Evolutionary conservation across 23 red algal genomes (phyloP).

Genomic region (Gracilaria vermiculophylla): DNA sequence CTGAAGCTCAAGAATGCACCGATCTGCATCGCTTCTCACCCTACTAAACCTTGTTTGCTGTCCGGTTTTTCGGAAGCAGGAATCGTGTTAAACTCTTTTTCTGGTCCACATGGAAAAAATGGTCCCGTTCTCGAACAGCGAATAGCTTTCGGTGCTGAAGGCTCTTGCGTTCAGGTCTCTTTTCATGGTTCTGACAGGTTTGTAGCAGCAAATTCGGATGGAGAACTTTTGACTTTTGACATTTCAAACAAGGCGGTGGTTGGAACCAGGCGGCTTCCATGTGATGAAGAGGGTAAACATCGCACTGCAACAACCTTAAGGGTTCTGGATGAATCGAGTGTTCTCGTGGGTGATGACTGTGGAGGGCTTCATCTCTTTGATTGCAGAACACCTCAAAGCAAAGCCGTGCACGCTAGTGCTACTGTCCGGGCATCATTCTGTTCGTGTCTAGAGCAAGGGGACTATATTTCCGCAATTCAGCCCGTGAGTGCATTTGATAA

Average conservation of each 20-base stretch:
- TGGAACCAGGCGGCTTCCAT: not conserved
- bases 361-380: conserved; percentile 26
- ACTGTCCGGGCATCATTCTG: not conserved
- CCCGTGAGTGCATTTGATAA: not conserved
- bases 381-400: not conserved
- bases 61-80: not conserved
- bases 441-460: conserved; percentile 48
- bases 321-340: not conserved
- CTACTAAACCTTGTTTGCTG: not conserved
- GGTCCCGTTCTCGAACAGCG: not conserved
- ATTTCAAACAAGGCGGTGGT: not conserved
- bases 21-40: not conserved
- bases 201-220: not conserved
- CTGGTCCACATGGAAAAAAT: not conserved
- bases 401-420: not conserved
- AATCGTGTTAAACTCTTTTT: not conserved
- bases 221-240: conserved; percentile 1
- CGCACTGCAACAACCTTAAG: not conserved
- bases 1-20: not conserved
- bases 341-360: conserved; percentile 18
- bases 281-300: not conserved
- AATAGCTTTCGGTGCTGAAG: not conserved
- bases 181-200: not conserved
- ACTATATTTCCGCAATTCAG: conserved; percentile 50
- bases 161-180: not conserved